Evolutionary conservation across 2,329 filamentous ascomycete species (phyloP), one percentile per base, ranked within the genome.

Genomic region (Penicillium thymicola): DNA sequence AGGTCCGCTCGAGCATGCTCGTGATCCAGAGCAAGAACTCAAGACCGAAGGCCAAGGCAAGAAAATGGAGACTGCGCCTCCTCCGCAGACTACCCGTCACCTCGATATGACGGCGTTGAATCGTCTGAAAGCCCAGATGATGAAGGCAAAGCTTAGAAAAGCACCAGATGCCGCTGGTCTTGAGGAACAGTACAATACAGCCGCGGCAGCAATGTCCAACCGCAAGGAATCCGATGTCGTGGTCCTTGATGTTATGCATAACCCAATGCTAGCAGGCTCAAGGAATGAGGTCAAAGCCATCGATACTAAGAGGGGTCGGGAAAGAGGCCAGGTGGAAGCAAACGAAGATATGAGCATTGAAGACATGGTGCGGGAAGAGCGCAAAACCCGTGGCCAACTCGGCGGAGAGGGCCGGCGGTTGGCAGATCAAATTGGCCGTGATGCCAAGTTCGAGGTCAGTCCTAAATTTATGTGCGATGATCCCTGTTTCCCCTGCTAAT

Each of bases 341-440:
- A 97, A 97, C 69, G 89, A 95, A 51, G 92, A 97, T 66, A 97
- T 99, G 92, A 88, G 81, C 30, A 89, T 99, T 58, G 92, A 96
- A 52, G 94, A 99, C 73, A 99, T 99, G 94, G 86, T 99, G 18
- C 86, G 91, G 28, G 92, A 97, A 74, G 94, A 99, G 75, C 86
- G 90, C 36, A 88, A 93, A 53, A 97, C 90, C 5, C 87, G 86
- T 57, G 87, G 87, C 16, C 86, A 90, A 67, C 79, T 80, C 4
- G 90, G 89, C 41, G 91, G 91, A 51, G 92, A 97, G 70, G 90
- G 89, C 1, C 80, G 87, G 65, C 85, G 89, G 4, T 83, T 97
- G 32, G 94, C 94, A 3, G 92, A 97, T 72, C 86, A 92, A 58
- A 99, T 99, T 65, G 90, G 92, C 52, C 96, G 96, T 71, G 94